Conservation (phyloP, 2,329 filamentous ascomycete species). For the Fusarium sulawesiense region DNA sequence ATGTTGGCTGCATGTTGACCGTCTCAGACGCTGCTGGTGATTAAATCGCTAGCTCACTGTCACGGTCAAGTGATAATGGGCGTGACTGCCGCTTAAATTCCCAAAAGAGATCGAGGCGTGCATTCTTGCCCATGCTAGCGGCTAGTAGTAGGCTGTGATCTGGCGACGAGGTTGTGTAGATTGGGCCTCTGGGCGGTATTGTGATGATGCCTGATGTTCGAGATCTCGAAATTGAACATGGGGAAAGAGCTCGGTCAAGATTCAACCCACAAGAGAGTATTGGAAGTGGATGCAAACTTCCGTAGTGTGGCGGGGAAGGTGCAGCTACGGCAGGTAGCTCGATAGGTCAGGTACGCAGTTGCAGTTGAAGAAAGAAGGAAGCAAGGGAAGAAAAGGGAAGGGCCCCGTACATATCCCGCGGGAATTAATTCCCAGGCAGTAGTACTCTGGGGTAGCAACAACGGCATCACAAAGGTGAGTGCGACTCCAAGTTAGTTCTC, state of each 20-base stretch:
- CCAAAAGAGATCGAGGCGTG: slow-evolving; percentile 14
- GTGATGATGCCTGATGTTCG: slow-evolving; percentile 28
- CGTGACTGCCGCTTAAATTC: slow-evolving; percentile 19
- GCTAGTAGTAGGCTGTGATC: not conserved
- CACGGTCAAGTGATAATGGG: slow-evolving; percentile 28
- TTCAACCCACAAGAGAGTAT: slow-evolving; percentile 11
- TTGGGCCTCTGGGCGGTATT: slow-evolving; percentile 22
- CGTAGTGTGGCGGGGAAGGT: slow-evolving; percentile 36
- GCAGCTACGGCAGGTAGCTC: slow-evolving; percentile 21
- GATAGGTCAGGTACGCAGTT: slow-evolving; percentile 9
- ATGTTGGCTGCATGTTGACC: slow-evolving; percentile 27
- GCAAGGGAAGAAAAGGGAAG: not conserved
- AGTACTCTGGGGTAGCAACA: not conserved
- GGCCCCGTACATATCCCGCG: not conserved
- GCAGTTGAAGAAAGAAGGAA: not conserved
- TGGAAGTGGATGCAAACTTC: slow-evolving; percentile 26
- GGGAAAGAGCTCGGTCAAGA: slow-evolving; percentile 16
- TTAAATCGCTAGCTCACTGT: slow-evolving; percentile 30
- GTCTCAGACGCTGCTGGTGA: slow-evolving; percentile 23
- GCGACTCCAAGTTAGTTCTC: not conserved
- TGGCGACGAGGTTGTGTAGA: slow-evolving; percentile 5
- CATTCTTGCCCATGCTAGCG: slow-evolving; percentile 8
- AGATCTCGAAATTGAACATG: slow-evolving; percentile 23
- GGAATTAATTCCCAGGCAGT: not conserved
- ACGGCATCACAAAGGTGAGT: not conserved